Evolutionary conservation across 2,329 filamentous ascomycete genomes (phyloP), one percentile per base, ranked within the genome.

Genomic region (Talaromyces sp.): DNA sequence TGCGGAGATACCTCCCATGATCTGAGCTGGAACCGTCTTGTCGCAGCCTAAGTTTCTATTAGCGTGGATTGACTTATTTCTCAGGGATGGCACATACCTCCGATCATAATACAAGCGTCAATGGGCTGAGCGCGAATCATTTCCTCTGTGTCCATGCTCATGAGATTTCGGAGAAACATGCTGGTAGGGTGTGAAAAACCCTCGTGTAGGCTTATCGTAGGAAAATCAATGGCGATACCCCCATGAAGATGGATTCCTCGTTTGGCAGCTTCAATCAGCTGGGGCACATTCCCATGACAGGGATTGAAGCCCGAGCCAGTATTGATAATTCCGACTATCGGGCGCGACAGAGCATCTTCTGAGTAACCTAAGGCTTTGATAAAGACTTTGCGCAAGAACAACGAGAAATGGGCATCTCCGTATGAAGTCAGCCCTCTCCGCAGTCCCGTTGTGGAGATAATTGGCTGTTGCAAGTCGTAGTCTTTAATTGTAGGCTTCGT

Each of bases 71-170:
- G 11, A 11, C 3, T 3, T 8, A 9, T 54, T 33, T 15, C 17
- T 27, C 1, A 25, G 13, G 37, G 13, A 39, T 15, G 17, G 66
- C 2, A 75, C 77, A 66, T 64, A 86, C 87, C 89, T 57, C 89
- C 89, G 69, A 91, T 88, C 68, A 89, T 80, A 13, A 90, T 83
- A 9, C 86, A 86, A 0, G 87, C 86, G 75, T 92, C 89, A 15
- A 89, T 81, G 0, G 89, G 89, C 74, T 91, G 89, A 0, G 89
- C 89, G 54, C 81, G 81, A 62, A 91, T 87, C 89, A 92, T 92
- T 78, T 92, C 89, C 74, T 92, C 90, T 0, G 90, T 92, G 72
- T 92, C 90, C 87, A 92, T 90, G 68, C 87, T 89, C 89, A 92
- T 92, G 64, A 92, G 72, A 68, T 92, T 92, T 35, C 90, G 77